Base-by-base conservation (phyloP, 768 basidiomycete genomes). In the Leccinum longicurvipes region DNA sequence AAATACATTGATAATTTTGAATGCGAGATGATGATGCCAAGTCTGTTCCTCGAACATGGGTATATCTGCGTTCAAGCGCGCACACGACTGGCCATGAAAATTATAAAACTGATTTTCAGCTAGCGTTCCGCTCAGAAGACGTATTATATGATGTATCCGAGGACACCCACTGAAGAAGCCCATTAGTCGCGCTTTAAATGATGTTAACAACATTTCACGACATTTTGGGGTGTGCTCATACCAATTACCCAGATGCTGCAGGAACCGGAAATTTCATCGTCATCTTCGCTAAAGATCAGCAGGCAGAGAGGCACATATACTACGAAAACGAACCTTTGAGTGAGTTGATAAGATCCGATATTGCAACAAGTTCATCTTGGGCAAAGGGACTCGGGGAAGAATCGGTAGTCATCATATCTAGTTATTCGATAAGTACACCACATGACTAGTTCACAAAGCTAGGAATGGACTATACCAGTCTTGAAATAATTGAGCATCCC, bases 361-460 rank as follows among this genome's bases (percentile, higher is more conserved):
- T 56, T 7, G 61, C 47, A 34, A 39, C 28, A 1, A 64, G 50
- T 4, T 62, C 54, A n/a, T 61, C 57, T 47, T 60, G 57, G 21
- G 50, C 32, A 10, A 62, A 63, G 0, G 57, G 61, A 21, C 61
- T 55, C 27, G 62, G 31, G 12, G 62, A 63, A 6, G 62, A 60
- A 53, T 63, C 51, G 8, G 62, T 45, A 8, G 62, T 62, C 36
- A 62, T 50, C 36, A 62, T 53, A n/a, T 62, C 61, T 62, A 12
- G 12, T 4, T 0, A 6, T 32, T 32, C 1, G 4, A 53, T 55
- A 4, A 45, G 34, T 36, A 48, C 6, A 25, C 15, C 2, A 2
- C 1, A 0, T 17, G 36, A 3, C 2, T 4, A 32, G n/a, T 49
- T 45, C 3, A 50, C 9, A 27, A 32, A 27, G 3, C 34, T 9